These are phyloP conservation scores for Rhodotorula sp. DNA, from an alignment of 1,284 basidiomycete species.

Conservation along the genomic window DNA sequence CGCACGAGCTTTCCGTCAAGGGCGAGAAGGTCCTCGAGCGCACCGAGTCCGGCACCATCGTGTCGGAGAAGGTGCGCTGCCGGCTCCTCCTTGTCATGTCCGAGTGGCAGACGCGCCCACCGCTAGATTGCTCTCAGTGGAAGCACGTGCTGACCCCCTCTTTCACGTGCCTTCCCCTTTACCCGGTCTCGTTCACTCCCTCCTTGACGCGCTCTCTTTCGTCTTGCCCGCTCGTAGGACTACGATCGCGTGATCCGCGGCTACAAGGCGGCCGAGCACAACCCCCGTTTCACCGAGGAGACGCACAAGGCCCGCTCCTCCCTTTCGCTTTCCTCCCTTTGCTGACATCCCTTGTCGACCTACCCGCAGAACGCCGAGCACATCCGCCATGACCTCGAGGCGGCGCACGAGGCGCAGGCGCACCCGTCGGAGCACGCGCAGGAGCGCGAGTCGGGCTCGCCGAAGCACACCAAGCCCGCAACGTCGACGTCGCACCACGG, in stretches of 20 bases:
- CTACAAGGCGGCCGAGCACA: slow-evolving; percentile 14
- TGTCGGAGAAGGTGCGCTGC: slow-evolving; percentile 10
- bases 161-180: background rate
- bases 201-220: too few species aligned
- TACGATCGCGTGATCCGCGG: slow-evolving; percentile 9
- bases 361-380: slow-evolving; percentile 12
- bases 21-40: slow-evolving; percentile 27
- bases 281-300: slow-evolving; percentile 10
- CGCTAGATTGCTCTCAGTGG: too few species aligned
- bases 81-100: background rate
- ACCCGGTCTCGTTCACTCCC: background rate
- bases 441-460: background rate
- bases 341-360: too few species aligned
- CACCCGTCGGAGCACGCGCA: background rate
- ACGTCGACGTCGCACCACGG: background rate
- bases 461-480: background rate
- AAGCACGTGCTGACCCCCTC: background rate
- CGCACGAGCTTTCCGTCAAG: slow-evolving; percentile 20
- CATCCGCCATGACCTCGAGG: slow-evolving; percentile 19
- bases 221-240: background rate
- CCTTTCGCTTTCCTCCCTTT: background rate
- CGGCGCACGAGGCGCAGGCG: slow-evolving; percentile 13
- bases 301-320: background rate
- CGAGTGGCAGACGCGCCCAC: too few species aligned
- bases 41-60: slow-evolving; percentile 8